Evolutionary conservation across 2,329 filamentous ascomycete genomes (phyloP).

Genomic region (Endothia cerciana): DNA sequence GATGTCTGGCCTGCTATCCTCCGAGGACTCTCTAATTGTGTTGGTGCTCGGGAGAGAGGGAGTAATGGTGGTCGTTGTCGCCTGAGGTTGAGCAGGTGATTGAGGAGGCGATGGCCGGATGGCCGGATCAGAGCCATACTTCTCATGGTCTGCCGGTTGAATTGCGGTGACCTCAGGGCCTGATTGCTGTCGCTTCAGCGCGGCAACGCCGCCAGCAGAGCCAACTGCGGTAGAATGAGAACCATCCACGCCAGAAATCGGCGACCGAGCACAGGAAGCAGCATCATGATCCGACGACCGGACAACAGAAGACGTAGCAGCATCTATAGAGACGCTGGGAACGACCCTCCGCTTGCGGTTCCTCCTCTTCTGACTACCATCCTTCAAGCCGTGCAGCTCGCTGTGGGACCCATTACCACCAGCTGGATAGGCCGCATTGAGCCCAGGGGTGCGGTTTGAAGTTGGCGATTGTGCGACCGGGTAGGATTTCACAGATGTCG

Average conservation of each 20-base stretch:
- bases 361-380: constrained; percentile 25
- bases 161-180: no score
- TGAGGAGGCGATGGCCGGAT: neutral
- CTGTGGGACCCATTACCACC: neutral
- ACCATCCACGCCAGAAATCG: no score
- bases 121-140: neutral
- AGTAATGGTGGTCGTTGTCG: neutral
- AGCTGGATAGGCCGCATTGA: neutral
- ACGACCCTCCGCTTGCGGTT: constrained; percentile 18
- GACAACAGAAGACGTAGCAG: neutral
- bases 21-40: neutral
- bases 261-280: neutral
- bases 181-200: neutral
- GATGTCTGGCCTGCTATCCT: no score
- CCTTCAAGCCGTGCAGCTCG: neutral
- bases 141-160: neutral
- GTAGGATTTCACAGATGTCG: neutral
- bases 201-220: neutral
- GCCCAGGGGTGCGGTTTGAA: neutral
- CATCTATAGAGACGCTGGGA: neutral
- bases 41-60: neutral
- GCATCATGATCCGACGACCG: neutral
- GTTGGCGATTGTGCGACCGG: neutral
- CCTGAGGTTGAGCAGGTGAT: neutral
- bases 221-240: neutral